Conservation (phyloP, 352 stramenopile species). For the Phytophthora brassicae region DNA sequence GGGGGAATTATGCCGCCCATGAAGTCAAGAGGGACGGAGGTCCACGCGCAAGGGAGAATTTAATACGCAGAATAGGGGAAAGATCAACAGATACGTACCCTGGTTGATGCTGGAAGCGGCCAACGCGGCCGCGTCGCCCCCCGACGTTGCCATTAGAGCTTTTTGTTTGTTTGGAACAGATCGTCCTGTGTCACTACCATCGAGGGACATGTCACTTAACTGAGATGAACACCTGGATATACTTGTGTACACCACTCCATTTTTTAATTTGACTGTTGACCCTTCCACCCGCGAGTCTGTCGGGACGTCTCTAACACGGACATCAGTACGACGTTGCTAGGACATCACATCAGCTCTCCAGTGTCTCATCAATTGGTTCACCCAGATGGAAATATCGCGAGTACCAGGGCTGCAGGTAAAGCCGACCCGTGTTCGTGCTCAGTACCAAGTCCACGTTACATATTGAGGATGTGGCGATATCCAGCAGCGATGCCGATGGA, state of each 20-base stretch:
- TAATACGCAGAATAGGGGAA: background rate
- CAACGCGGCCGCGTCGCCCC: slow-evolving; percentile 34
- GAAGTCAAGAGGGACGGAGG: background rate
- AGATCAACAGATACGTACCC: slow-evolving; percentile 25
- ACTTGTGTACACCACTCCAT: no score
- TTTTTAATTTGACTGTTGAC: no score
- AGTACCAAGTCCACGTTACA: slow-evolving; percentile 70
- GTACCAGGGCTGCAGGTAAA: slow-evolving; percentile 78
- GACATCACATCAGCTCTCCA: slow-evolving; percentile 84
- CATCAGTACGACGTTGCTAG: slow-evolving; percentile 91
- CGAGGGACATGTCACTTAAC: no score
- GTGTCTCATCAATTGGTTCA: slow-evolving; percentile 97
- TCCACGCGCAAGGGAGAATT: background rate
- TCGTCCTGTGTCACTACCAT: no score
- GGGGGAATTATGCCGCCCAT: background rate
- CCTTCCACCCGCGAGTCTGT: slow-evolving; percentile 93
- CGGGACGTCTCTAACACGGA: slow-evolving; percentile 93
- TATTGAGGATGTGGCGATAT: slow-evolving; percentile 48
- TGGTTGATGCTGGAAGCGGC: slow-evolving; percentile 49
- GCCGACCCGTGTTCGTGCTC: slow-evolving; percentile 89
- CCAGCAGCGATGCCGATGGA: slow-evolving; percentile 50
- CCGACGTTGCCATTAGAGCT: no score
- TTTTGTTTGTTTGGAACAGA: no score
- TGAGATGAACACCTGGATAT: no score
- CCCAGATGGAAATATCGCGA: slow-evolving; percentile 91